These are phyloP conservation scores for Dianthus caryophyllus DNA, from an alignment of 148 eudicot genomes.

Conservation along the genomic window DNA sequence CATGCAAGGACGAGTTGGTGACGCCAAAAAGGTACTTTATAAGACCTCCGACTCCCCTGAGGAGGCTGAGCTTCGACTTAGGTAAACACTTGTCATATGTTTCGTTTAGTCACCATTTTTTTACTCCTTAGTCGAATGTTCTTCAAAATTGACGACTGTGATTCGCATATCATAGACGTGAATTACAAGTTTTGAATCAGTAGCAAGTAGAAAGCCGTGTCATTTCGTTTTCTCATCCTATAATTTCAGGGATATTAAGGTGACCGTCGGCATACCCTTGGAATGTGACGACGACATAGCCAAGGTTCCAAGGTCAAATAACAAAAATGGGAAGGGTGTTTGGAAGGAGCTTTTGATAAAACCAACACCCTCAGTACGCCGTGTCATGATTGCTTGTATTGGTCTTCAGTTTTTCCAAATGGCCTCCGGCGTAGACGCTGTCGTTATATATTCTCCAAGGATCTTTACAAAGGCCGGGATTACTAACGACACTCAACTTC, in stretches of 20 bases:
- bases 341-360: conserved; percentile 53
- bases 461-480: conserved; percentile 71
- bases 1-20: conserved; percentile 56
- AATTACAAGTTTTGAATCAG: neutral
- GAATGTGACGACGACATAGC: conserved; percentile 12
- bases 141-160: neutral
- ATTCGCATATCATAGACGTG: neutral
- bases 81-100: neutral
- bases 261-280: conserved; percentile 13
- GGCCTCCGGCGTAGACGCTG: conserved; percentile 74
- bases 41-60: conserved; percentile 37
- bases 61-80: conserved; percentile 47
- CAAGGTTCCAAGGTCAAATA: conserved; percentile 3
- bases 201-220: no score
- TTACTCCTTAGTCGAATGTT: neutral
- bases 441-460: conserved; percentile 59
- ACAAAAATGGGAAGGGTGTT: conserved; percentile 22
- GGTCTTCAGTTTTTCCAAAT: conserved; percentile 84
- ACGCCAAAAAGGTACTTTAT: conserved; percentile 36
- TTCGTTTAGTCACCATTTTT: neutral
- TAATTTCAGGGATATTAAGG: conserved; percentile 6
- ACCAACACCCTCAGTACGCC: conserved; percentile 47
- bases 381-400: conserved; percentile 51
- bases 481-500: conserved; percentile 27
- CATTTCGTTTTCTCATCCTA: neutral